Percentiles rank a stretch among this genome's conserved stretches.
Conservation (phyloP, 345 rosid genomes). For the Corchorus capsularis region DNA sequence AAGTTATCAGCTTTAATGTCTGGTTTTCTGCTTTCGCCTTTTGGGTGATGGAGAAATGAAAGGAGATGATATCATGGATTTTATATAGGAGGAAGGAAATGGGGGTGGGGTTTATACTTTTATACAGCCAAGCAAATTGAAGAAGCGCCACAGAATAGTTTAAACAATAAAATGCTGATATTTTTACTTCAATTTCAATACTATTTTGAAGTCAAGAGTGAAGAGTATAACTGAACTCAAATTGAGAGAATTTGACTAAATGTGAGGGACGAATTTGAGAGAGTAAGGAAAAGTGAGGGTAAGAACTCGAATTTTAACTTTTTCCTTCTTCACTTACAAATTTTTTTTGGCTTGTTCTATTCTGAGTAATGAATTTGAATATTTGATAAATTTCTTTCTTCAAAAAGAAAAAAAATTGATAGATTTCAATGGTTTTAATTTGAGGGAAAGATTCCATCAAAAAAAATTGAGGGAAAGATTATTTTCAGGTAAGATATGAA, state of each 20-base stretch:
- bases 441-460: no score
- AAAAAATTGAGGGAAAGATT: no score
- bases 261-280: no score
- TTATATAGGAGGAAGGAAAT: background rate
- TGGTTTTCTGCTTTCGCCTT: constrained; percentile 6
- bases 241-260: background rate
- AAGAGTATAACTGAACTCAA: background rate
- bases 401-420: no score
- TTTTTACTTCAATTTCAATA: background rate
- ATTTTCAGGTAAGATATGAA: no score
- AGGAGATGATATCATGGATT: background rate
- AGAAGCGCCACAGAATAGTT: constrained; percentile 11
- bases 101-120: background rate
- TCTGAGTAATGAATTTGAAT: no score
- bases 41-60: background rate
- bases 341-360: no score
- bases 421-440: no score
- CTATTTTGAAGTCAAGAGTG: background rate
- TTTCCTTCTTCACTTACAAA: no score
- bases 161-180: background rate
- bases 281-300: no score
- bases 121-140: background rate
- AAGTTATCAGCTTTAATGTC: background rate
- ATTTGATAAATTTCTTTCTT: no score
- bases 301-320: no score